Base-by-base conservation (phyloP, 768 basidiomycete species). In the Psilocybe cyanescens region DNA sequence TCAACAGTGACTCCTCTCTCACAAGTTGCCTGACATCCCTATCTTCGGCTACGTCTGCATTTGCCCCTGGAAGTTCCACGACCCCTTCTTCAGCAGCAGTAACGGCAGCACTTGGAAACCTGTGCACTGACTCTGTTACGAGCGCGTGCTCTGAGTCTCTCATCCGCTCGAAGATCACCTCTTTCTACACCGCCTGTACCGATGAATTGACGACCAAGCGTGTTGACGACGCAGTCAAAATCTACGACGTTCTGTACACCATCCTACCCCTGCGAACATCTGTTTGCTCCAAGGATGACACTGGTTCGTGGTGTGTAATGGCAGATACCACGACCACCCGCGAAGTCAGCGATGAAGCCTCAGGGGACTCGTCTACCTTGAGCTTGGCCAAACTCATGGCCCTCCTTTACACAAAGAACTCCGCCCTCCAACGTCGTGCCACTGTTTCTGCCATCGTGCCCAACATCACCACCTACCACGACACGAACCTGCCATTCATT, bases 201-300 rank as follows among this genome's bases (percentile, higher is more conserved):
- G 59, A 70, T 17, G 97, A 99, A 78, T 78, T 99, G 66, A 86
- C 85, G 3, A 76, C 82, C 8, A 69, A 58, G 51, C 70, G 76
- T 50, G 83, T 82, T 64, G 1, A 48, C 0, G 71, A 79, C 28
- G 90, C 97, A 49, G 72, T 85, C 72, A 67, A 74, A 29, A 75
- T 84, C 1, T 99, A 99, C 77, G 96, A 98, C 71, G 78, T 86
- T 31, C 77, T 98, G 30, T 99, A 94, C 78, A 65, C 81, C 60
- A 64, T 96, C 48, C 63, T 71, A 9, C 94, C 95, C 7, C 71
- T 97, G 71, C 77, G 76, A 62, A 65, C 72, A 5, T 88, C 94
- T 29, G 71, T 93, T 31, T 98, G 96, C 77, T 66, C 89, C 49
- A 91, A 92, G 81, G 86, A 91, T 68, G 86, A 88, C 68, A 77